Evolutionary conservation across 805 yeast genomes (phyloP).

Genomic region (Lipomyces lipofer): DNA sequence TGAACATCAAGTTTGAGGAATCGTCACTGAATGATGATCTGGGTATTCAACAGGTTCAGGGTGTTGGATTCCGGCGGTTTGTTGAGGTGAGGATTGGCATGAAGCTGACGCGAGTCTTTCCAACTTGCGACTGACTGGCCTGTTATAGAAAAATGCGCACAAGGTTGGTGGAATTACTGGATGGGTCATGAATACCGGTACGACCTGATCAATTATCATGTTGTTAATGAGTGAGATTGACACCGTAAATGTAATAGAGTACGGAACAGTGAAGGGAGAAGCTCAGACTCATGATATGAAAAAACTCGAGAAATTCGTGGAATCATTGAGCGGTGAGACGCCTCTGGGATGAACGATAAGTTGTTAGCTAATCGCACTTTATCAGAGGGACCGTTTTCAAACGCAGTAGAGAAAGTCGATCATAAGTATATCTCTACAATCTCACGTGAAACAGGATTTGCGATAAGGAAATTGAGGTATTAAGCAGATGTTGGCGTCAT

Average conservation of each 20-base stretch:
- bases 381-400: conserved; percentile 9
- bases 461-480: not conserved
- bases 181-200: conserved; percentile 20
- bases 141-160: conserved; percentile 5
- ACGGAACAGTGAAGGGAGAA: conserved; percentile 23
- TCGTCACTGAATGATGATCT: too few relatives aligned
- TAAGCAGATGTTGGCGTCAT: too few relatives aligned
- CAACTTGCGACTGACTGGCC: not conserved
- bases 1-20: too few relatives aligned
- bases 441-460: conserved; percentile 5
- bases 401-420: conserved; percentile 16
- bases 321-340: conserved; percentile 9
- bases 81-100: conserved; percentile 9
- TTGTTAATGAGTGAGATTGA: not conserved
- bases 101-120: too few relatives aligned
- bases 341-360: not conserved
- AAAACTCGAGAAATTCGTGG: conserved; percentile 2
- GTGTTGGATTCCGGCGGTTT: conserved; percentile 20
- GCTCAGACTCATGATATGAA: conserved; percentile 13
- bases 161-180: conserved; percentile 13
- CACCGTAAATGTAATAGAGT: not conserved
- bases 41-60: conserved; percentile 16
- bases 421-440: not conserved
- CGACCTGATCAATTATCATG: not conserved
- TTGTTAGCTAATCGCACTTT: not conserved